Evolutionary conservation across 805 yeast species (phyloP), one percentile per base, ranked within the genome.

Genomic region (Yamadazyma olivae): DNA sequence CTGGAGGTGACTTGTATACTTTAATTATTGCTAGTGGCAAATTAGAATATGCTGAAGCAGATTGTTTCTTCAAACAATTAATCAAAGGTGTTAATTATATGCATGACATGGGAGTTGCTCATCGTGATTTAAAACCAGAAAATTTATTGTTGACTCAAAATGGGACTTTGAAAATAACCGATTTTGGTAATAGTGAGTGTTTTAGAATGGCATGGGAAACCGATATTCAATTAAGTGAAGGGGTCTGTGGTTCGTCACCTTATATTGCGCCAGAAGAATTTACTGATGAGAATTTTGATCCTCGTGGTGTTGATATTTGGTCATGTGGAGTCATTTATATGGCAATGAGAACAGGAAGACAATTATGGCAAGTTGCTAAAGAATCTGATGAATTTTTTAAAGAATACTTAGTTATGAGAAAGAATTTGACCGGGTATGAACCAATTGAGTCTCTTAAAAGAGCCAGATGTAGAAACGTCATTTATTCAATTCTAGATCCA

Each of bases 341-440:
- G 87, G 95, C 95, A 5, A 83, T 88, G 91, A 70, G 97, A 50
- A 86, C 96, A 0, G 99, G 98, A 3, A 70, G 96, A 35, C 96
- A 91, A 52, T 61, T 93, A 35, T 91, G 98, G 98, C 79, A 84
- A 49, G 64, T 79, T 39, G 96, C 98, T 2, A 76, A 77, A 40
- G 59, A 70, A 6, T 73, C 68, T 20, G 98, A 91, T 54, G 95
- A 82, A 49, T 87, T 86, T 53, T 91, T 79, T 57, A 64, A 71
- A 27, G 80, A 76, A 49, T 91, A 91, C 55, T 61, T 90, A 40
- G 71, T 71, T 33, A 89, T 86, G 39, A 71, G 98, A 40, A 87
- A 83, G 55, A 85, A 83, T 44, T 81, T 83, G 16, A 74, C 80
- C 16, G 97, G 97, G 1, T 93, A 87, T 53, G 95, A 84, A 53